These are phyloP conservation scores for Scheffersomyces cryptocercus DNA, from an alignment of 1,139 yeast genomes.

Conservation along the genomic window DNA sequence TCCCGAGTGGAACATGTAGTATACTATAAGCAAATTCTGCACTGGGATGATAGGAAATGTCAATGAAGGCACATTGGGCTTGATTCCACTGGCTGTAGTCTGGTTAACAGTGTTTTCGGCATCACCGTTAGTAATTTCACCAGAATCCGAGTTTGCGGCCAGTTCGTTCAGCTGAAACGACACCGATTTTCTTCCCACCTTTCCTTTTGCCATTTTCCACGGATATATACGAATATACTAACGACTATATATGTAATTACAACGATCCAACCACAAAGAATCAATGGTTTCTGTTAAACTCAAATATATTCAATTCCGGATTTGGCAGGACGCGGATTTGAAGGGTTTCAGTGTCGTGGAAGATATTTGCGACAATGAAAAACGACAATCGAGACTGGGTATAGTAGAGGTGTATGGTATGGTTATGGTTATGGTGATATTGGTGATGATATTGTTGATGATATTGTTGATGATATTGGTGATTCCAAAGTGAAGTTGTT, in stretches of 20 bases:
- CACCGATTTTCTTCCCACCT: constrained; percentile 13
- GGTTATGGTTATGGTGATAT: too few species aligned
- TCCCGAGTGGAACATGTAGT: constrained; percentile 35
- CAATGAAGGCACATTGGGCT: constrained; percentile 9
- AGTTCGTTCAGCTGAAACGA: constrained; percentile 9
- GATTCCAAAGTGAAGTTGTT: too few species aligned
- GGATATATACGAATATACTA: too few species aligned
- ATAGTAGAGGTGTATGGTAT: too few species aligned
- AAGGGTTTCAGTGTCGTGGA: too few species aligned
- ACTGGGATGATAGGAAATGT: constrained; percentile 36
- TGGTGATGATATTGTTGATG: too few species aligned
- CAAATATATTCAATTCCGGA: background rate
- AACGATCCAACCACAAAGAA: background rate
- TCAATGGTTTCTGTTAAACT: background rate
- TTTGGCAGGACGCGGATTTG: background rate
- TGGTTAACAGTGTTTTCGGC: background rate
- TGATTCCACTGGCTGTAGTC: background rate
- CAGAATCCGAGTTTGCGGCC: background rate
- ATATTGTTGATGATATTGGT: too few species aligned
- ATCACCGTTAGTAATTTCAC: background rate
- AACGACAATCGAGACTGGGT: too few species aligned
- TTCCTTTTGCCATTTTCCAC: constrained; percentile 6
- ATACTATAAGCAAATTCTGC: constrained; percentile 45
- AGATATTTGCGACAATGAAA: too few species aligned
- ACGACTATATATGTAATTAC: too few species aligned